Base-by-base conservation (phyloP, 495 filamentous ascomycete genomes). In the Penicillium malachiteum region DNA sequence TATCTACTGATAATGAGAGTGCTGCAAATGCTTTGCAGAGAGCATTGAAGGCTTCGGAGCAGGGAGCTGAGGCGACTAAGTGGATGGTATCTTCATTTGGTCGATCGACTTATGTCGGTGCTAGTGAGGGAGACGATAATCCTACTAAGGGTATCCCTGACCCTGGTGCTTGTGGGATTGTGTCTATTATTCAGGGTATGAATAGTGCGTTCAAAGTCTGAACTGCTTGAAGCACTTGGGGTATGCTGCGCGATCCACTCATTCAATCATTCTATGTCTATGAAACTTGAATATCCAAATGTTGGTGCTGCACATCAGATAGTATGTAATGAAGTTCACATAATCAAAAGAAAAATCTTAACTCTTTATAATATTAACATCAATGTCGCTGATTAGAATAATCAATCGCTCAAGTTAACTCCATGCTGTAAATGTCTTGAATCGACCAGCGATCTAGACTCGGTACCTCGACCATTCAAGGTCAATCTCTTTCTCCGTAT, bases 401-500 rank as follows among this genome's bases (percentile, higher is more conserved):
- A 4, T 26, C 1, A 26, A 26, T 26, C 21, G 21, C 21, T 26
- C 21, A 26, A 26, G 21, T 1, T 26, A 26, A 26, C 21, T 26
- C 21, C 21, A 26, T 26, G 21, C 21, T 26, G 21, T 26, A 26
- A 26, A 26, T 26, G 21, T 1, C 21, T 26, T 26, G 21, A 26
- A 26, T 26, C 21, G 21, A 26, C 8, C 34, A 37, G 34, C 34
- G 12, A 37, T 13, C 12, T 37, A 37, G 12, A 37, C 34, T 10
- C 34, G 34, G 34, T 21, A 30, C 11, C 43, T 46, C 12, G 43
- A 46, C 61, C 65, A 71, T 18, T 55, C 69, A 44, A 59, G 44
- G 32, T 68, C 66, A 54, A 71, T 62, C n/a, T 60, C 66, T 13
- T 30, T 42, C 42, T 79, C 77, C 1, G 71, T 70, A 64, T 78